Percentiles rank a stretch among this genome's conserved stretches.
Evolutionary conservation across 1,284 basidiomycete genomes (phyloP).

Genomic region (Cutaneotrichosporon cutaneum): DNA sequence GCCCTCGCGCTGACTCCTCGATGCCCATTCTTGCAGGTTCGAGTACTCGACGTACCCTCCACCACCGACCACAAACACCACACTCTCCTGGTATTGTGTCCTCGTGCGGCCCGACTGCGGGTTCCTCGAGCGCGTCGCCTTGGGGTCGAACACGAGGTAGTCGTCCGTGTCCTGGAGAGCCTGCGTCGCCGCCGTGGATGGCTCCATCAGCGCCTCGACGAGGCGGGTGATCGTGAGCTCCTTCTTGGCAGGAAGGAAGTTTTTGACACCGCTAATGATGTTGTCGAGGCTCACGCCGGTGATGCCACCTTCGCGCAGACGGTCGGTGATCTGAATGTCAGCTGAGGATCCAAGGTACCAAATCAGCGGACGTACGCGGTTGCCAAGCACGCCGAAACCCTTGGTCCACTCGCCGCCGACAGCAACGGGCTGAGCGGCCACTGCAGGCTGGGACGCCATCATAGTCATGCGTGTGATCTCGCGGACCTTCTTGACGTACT

Average conservation of each 20-base stretch:
- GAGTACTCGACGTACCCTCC: constrained; percentile 97
- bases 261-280: constrained; percentile 95
- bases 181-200: constrained; percentile 83
- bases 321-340: constrained; percentile 66
- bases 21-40: constrained; percentile 89
- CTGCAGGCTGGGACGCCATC: constrained; percentile 73
- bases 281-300: constrained; percentile 72
- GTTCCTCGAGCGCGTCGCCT: constrained; percentile 63
- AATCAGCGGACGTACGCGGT: constrained; percentile 63
- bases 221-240: constrained; percentile 88
- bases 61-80: constrained; percentile 95
- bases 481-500: constrained; percentile 87
- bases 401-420: constrained; percentile 62
- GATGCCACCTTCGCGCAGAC: constrained; percentile 85
- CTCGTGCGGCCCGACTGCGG: constrained; percentile 54
- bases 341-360: constrained; percentile 7
- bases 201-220: constrained; percentile 96
- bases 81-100: constrained; percentile 74
- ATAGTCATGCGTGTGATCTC: constrained; percentile 90
- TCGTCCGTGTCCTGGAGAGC: constrained; percentile 96
- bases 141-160: constrained; percentile 90
- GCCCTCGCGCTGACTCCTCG: constrained; percentile 56
- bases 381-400: constrained; percentile 89
- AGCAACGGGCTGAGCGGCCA: constrained; percentile 50
- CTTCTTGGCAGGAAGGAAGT: constrained; percentile 94